Evolutionary conservation across 345 rosid species (phyloP).

Genomic region (Eucalyptus melliodora): DNA sequence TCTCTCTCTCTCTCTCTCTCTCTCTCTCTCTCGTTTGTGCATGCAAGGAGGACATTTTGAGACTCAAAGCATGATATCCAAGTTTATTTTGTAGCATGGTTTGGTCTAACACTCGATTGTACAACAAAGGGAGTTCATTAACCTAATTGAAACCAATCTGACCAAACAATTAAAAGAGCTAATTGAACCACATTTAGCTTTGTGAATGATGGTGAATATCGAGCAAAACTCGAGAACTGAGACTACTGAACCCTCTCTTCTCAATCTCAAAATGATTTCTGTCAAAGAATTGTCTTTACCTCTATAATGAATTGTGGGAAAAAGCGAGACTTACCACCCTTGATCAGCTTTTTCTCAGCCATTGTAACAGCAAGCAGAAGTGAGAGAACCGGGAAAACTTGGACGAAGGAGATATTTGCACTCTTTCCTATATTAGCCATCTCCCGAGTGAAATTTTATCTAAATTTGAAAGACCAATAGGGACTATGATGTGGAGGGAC

Average conservation of each 20-base stretch:
- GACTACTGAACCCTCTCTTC: not conserved
- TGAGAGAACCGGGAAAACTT: not conserved
- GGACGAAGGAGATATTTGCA: not conserved
- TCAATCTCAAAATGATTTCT: not conserved
- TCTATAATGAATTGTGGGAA: not conserved
- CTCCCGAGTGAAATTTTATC: not conserved
- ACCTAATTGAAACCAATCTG: not conserved
- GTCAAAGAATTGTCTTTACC: not conserved
- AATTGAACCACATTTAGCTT: not conserved
- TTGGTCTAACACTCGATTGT: not conserved
- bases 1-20: not conserved
- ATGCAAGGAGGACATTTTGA: not conserved
- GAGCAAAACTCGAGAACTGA: not conserved
- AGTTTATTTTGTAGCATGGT: not conserved
- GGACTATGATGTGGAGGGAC: not conserved
- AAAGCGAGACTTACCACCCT: not conserved
- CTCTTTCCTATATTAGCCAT: not conserved
- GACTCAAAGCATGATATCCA: not conserved
- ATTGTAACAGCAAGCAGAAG: not conserved
- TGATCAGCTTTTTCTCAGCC: not conserved
- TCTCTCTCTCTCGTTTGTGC: not conserved
- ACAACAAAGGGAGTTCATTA: not conserved
- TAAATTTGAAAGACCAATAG: not conserved
- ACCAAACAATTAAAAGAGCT: not conserved
- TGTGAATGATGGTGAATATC: not conserved